Evolutionary conservation across 176 grass and related monocot species (phyloP).

Genomic region (Paspalum notatum): DNA sequence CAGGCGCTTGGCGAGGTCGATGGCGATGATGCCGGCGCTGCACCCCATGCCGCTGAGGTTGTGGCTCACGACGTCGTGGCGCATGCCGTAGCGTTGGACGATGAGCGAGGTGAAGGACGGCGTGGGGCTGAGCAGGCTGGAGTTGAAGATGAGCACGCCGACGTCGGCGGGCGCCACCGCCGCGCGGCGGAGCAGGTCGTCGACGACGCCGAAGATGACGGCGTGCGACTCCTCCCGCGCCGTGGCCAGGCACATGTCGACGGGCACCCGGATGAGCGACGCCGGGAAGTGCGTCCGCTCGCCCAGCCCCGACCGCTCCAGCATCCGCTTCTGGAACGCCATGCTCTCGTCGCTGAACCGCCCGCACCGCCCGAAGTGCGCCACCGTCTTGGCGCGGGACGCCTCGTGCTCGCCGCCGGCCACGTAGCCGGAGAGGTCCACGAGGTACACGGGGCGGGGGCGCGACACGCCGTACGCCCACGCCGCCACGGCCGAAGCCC

Average conservation of each 20-base stretch:
- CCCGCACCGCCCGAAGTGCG: conserved; percentile 60
- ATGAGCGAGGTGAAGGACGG: conserved; percentile 86
- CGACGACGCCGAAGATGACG: conserved; percentile 75
- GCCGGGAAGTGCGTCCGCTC: conserved; percentile 79
- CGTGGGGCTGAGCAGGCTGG: conserved; percentile 82
- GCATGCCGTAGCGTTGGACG: conserved; percentile 61
- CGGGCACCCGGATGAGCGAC: conserved; percentile 60
- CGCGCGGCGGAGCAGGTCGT: conserved; percentile 57
- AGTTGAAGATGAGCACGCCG: conserved; percentile 80
- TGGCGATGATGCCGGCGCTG: conserved; percentile 89
- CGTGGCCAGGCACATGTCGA: conserved; percentile 61
- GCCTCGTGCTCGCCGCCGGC: conserved; percentile 51
- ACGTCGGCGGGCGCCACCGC: conserved; percentile 40
- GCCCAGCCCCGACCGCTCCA: conserved; percentile 80
- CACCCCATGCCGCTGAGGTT: conserved; percentile 98
- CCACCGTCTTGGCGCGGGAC: conserved; percentile 60
- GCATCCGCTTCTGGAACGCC: conserved; percentile 88
- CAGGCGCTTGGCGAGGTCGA: conserved; percentile 82
- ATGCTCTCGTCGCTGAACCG: conserved; percentile 64
- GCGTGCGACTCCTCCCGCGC: conserved; percentile 79
- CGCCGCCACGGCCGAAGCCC: conserved; percentile 12
- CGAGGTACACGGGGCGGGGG: conserved; percentile 64
- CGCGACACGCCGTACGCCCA: conserved; percentile 50
- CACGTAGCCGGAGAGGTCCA: conserved; percentile 63
- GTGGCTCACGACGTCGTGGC: conserved; percentile 57